Evolutionary conservation across 805 yeast genomes (phyloP).

Genomic region (Brettanomyces sp.): DNA sequence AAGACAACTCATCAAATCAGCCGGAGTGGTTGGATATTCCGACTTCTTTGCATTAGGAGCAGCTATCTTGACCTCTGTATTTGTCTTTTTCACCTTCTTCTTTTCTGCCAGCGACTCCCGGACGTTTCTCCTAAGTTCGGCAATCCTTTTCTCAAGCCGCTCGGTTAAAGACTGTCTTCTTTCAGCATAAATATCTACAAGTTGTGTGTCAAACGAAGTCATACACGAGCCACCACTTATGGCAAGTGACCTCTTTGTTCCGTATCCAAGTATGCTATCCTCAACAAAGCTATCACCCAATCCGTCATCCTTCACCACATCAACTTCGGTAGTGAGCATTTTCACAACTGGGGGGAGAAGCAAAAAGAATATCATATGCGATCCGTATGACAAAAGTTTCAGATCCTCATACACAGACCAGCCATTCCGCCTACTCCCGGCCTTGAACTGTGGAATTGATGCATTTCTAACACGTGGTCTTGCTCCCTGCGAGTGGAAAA

Average conservation of each 20-base stretch:
- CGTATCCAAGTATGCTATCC: not conserved
- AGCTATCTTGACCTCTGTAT: not conserved
- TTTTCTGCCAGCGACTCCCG: not conserved
- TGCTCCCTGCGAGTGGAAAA: constrained; percentile 1
- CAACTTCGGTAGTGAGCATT: constrained; percentile 19
- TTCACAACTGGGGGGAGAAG: constrained; percentile 20
- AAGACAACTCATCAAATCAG: not conserved
- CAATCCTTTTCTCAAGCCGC: not conserved
- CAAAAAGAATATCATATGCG: constrained; percentile 23
- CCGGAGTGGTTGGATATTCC: constrained; percentile 2
- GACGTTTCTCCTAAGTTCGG: not conserved
- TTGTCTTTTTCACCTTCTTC: not conserved
- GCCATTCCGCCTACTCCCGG: constrained; percentile 1
- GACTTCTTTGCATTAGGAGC: not conserved
- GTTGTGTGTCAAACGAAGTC: not conserved
- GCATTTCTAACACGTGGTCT: constrained; percentile 2
- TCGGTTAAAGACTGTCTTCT: not conserved
- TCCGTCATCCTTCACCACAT: constrained; percentile 21
- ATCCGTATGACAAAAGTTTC: constrained; percentile 22
- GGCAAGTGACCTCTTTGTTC: not conserved
- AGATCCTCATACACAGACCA: constrained; percentile 22
- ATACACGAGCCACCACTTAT: not conserved
- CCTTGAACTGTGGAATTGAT: not conserved
- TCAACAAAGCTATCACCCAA: constrained; percentile 8
- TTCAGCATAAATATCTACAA: not conserved